Evolutionary conservation across 106 monocot genomes (phyloP), one percentile per base, ranked within the genome.

Genomic region (Hemerocallis citrina): DNA sequence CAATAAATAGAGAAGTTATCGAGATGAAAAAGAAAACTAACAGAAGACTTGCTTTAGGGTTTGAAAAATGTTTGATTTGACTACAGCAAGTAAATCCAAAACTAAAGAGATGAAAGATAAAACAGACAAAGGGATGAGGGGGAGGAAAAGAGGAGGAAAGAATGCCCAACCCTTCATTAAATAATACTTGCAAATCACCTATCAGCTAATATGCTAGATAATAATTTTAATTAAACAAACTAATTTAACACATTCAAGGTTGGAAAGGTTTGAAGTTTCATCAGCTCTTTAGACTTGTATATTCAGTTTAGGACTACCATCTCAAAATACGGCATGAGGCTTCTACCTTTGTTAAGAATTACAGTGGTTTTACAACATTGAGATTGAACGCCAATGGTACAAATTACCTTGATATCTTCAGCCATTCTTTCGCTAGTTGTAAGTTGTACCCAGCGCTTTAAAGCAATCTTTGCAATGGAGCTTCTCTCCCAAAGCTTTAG

Each of bases 401-500:
- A n/a, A 43, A 21, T 66, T 83, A 96, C 95, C 61, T 91, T 86
- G 28, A 96, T 87, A 55, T 90, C 95, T 68, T 79, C 84, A 24
- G 95, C 95, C 86, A 96, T 96, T 76, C 95, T 84, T 79, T 96
- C 95, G 64, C 95, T 91, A 23, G 62, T 84, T n/a, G 95, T 90
- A 66, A 90, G 86, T 59, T 90, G 95, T 28, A 96, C 95, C 5
- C 95, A 90, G 58, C 95, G 80, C 34, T 96, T 96, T 60, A 96
- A 52, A 72, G 79, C 81, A 72, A 96, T 79, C 72, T 96, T 96
- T 52, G 81, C 95, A 71, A 96, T 91, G 17, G 79, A 86, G 75
- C 90, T 91, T 77, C 64, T 83, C 71, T 87, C 90, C 95, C 95
- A 96, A 43, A 96, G 68, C 65, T 90, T 96, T 50, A 69, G 61